Evolutionary conservation across 257 asterid species (phyloP), one percentile per base, ranked within the genome.

Genomic region (Cinchona pubescens): DNA sequence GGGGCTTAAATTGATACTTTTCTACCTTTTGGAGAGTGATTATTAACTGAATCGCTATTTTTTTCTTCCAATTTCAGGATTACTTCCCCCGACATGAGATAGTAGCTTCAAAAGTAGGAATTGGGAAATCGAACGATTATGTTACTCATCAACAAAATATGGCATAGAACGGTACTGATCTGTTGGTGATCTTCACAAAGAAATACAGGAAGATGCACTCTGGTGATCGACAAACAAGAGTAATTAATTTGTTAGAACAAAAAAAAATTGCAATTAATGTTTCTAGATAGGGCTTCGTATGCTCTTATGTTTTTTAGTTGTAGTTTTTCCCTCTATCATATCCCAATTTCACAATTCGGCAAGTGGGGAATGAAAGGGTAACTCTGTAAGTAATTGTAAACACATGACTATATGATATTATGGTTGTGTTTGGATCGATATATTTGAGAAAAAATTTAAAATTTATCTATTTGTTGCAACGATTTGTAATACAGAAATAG

Each of bases 31-130:
- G 56, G 56, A 49, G 56, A 7, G 23, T 12, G 18, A 45, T 45
- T 14, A 2, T 2, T 4, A 11, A 23, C 14, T 56, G 15, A 25
- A 7, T 8, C 2, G 2, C 40, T 60, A n/a, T 21, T n/a, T 2
- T 45, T 19, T 0, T 18, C 34, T 35, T 30, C 29, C 16, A 14
- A 40, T 43, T 69, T 21, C 70, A 83, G 87, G 87, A 77, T n/a
- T 83, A 83, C 29, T 30, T 60, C 32, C 82, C 87, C 0, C 40
- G 75, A n/a, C 82, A 77, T 40, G 84, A 83, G 71, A 60, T 49
- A 25, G 74, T 77, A 30, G 80, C 84, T 32, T 56, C 86, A 23
- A 80, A 80, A 67, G 63, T 73, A 1, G n/a, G n/a, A 80, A 80
- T 3, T 83, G 86, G 84, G 80, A 77, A 42, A 75, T n/a, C 16